Base-by-base conservation (phyloP, 805 yeast species). In the Martiniozyma abietophila region DNA sequence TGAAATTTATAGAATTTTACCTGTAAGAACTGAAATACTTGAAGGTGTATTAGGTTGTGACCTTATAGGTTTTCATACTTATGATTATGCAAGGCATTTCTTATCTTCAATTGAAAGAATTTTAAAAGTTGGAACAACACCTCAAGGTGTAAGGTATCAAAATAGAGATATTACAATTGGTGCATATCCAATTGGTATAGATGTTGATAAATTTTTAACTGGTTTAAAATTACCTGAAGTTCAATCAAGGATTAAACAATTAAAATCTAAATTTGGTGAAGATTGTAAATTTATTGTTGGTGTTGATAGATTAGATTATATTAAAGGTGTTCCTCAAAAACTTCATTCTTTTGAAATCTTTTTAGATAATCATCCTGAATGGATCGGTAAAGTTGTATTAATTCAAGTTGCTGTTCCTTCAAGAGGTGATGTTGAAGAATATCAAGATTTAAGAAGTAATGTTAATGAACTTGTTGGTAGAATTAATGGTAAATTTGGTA, bases 181-280 rank as follows among this genome's bases (percentile, higher is more conserved):
- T 17, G 96, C 97, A 0, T 89, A 88, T 70, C 98, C 99, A n/a
- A 92, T 92, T 46, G 99, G 99, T 38, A 92, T 92, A 40, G 98
- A 92, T 52, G 95, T 86, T 16, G 95, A 85, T 39, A 84, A 83
- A 46, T 92, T 92, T 56, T 62, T 80, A 11, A 81, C 76, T 16
- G 97, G 95, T 0, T 58, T 92, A 45, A 65, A 75, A 44, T 68
- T 71, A 40, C 69, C 65, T 1, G 49, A 62, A 4, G 96, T 88
- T 4, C 66, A 71, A 29, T 56, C 71, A 18, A 69, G 98, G 47
- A 75, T 89, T 39, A 48, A 59, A 22, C 73, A 71, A 38, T 63
- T 92, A 39, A 72, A 66, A 39, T 25, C 65, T 33, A 67, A 70
- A 44, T 80, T 81, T 48, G 84, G 82, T 43, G 61, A 71, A 31